These are phyloP conservation scores for Baorangia bicolor DNA, from an alignment of 768 basidiomycete species.

Conservation along the genomic window DNA sequence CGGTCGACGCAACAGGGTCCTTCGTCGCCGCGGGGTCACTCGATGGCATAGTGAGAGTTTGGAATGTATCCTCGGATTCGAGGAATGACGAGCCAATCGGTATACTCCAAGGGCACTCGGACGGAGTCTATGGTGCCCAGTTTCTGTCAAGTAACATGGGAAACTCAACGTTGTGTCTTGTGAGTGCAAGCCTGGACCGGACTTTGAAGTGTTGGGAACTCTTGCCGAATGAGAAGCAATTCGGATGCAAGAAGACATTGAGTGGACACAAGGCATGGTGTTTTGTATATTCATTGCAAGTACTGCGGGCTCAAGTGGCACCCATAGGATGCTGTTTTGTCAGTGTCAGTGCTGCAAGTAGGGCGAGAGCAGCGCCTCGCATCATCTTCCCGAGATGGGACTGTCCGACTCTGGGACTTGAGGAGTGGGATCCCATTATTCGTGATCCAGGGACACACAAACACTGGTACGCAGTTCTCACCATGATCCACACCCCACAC, in stretches of 20 bases:
- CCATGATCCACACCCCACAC: constrained; percentile 15
- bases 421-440: constrained; percentile 32
- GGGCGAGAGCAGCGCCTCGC: constrained; percentile 34
- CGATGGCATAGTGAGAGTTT: constrained; percentile 52
- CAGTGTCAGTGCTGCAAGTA: constrained; percentile 31
- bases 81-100: constrained; percentile 22
- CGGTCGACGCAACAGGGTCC: constrained; percentile 34
- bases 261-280: constrained; percentile 28
- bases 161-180: constrained; percentile 31
- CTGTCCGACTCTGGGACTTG: constrained; percentile 37
- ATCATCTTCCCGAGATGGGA: constrained; percentile 39
- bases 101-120: constrained; percentile 27
- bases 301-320: not conserved
- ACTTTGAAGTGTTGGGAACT: constrained; percentile 49
- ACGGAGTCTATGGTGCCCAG: constrained; percentile 33
- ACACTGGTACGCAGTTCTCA: constrained; percentile 32
- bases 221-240: constrained; percentile 22
- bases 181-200: constrained; percentile 31
- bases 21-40: constrained; percentile 52
- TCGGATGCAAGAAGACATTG: constrained; percentile 31
- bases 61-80: constrained; percentile 45
- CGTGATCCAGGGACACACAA: constrained; percentile 36
- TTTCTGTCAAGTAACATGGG: constrained; percentile 24
- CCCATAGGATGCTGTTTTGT: constrained; percentile 33
- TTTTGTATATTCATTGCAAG: not conserved